Base-by-base conservation (phyloP, 768 basidiomycete species). In the Lactifluus volemus region DNA sequence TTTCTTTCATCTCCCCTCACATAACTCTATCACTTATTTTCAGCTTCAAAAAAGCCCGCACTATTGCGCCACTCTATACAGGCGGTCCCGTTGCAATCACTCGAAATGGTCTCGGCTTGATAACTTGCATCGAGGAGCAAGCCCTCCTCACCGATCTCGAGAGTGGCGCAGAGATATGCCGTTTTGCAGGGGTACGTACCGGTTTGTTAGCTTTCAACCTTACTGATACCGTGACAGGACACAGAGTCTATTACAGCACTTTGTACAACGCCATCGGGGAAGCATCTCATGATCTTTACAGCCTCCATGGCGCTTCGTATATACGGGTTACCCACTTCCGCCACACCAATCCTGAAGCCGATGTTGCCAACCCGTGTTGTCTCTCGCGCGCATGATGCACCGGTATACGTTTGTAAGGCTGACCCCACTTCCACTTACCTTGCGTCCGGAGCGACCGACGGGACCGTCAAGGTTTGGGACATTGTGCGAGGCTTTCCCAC, bases 391-490 rank as follows among this genome's bases (percentile, higher is more conserved):
- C 97, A 99, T 68, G 89, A 94, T 55, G 89, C 94, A 4, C 96
- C 97, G 12, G 88, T 98, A 49, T 92, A 98, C 68, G 88, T 95
- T 57, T 91, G 90, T 69, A 83, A 80, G 64, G 73, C 83, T 14
- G 95, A 92, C 75, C 91, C 87, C 17, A 89, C 89, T 9, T 92
- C 90, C 2, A 86, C 89, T 2, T 88, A 96, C 65, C 81, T 98
- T 65, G 97, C 97, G 7, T 96, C 95, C 17, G 97, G 97, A 1
- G 89, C 96, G 11, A 92, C 96, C 7, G 97, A 99, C 65, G 96
- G 97, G 25, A 81, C 91, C 36, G 97, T 98, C 49, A 98, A 98
- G 76, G 92, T 99, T 10, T 98, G 94, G 94, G 88, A 97, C 71
- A 84, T 94, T 49, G 73, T 79, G 4, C 85, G 85, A 29, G 95